A percentile compares a stretch with the other conserved stretches of the same genome.
These are phyloP conservation scores for Leishmania arabica DNA, from an alignment of 208 protist genomes.

Conservation along the genomic window DNA sequence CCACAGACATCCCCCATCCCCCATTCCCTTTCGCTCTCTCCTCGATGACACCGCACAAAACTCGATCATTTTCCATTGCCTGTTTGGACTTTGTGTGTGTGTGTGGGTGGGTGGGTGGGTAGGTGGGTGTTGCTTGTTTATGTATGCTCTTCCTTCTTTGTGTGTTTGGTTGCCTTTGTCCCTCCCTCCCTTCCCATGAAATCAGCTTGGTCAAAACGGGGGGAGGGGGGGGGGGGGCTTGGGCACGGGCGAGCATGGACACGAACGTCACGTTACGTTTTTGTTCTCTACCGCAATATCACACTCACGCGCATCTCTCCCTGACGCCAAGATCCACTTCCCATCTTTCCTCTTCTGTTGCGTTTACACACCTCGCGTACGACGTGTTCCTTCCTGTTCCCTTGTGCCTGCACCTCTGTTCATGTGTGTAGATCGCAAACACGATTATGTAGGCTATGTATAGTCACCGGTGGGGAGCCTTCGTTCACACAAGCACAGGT, in stretches of 20 bases:
- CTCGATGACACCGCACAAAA: background rate
- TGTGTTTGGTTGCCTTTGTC: background rate
- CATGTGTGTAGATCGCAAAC: background rate
- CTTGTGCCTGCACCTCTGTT: background rate
- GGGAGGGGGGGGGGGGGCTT: background rate
- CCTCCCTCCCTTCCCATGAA: background rate
- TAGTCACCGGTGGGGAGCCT: too few species aligned
- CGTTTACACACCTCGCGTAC: background rate
- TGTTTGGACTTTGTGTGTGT: background rate
- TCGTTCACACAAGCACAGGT: too few species aligned
- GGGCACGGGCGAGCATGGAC: background rate
- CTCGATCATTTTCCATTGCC: background rate
- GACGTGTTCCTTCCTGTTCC: background rate
- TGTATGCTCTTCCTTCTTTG: background rate
- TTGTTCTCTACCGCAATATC: background rate
- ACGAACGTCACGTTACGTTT: background rate
- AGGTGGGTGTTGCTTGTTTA: background rate
- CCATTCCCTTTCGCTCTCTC: background rate
- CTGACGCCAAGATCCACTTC: background rate
- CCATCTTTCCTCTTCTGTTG: background rate
- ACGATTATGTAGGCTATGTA: too few species aligned
- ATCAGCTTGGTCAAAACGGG: background rate
- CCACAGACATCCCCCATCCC: background rate
- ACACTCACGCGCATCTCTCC: background rate
- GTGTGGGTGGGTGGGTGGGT: too few species aligned